Evolutionary conservation across 306 rosid species (phyloP).

Genomic region (Quercus aquifolioides): DNA sequence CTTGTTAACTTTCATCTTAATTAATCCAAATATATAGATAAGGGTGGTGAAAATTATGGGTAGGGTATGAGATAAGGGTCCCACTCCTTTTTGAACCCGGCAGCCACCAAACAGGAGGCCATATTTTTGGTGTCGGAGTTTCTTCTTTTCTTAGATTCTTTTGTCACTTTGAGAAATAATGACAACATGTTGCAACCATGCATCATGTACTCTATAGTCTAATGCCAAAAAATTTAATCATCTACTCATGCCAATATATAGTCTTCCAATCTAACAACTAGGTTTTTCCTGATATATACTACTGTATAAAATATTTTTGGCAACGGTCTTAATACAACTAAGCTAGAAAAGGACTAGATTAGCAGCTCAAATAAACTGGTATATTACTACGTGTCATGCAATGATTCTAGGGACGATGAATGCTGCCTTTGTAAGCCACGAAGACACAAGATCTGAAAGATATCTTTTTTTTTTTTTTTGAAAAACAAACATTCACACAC

Average conservation of each 20-base stretch:
- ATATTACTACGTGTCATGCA: slow-evolving; percentile 19
- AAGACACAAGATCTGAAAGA: not conserved
- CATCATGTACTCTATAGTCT: not conserved
- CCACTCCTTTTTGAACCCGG: slow-evolving; percentile 39
- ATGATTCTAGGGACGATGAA: slow-evolving; percentile 26
- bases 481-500: too few relatives aligned
- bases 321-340: too few relatives aligned
- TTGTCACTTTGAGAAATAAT: slow-evolving; percentile 21
- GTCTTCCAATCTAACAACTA: not conserved
- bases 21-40: slow-evolving; percentile 11
- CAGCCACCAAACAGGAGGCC: slow-evolving; percentile 58
- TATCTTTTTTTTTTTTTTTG: not conserved
- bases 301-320: too few relatives aligned
- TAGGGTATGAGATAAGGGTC: slow-evolving; percentile 19
- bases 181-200: slow-evolving; percentile 25
- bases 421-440: slow-evolving; percentile 17
- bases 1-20: slow-evolving; percentile 12
- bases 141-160: slow-evolving; percentile 31
- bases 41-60: slow-evolving; percentile 37
- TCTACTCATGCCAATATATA: not conserved
- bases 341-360: too few relatives aligned
- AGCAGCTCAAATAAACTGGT: not conserved
- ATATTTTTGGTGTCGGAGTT: slow-evolving; percentile 35
- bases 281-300: too few relatives aligned
- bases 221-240: not conserved